Conservation (phyloP, 2,329 filamentous ascomycete genomes). For the Claviceps pusilla region DNA sequence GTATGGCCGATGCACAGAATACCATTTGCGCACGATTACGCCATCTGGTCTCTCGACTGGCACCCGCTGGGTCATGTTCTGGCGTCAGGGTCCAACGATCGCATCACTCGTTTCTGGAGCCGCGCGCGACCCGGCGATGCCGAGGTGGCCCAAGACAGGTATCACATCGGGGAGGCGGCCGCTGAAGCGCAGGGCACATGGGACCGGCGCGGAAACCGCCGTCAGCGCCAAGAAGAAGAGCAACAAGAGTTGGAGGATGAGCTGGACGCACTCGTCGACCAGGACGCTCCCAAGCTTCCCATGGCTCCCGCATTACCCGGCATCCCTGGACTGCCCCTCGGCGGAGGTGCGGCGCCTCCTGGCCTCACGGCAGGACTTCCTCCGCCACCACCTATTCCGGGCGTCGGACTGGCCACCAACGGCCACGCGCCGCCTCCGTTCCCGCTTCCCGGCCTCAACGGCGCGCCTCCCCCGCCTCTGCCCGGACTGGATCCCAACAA, state of each 20-base stretch:
- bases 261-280: conserved; percentile 80
- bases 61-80: conserved; percentile 92
- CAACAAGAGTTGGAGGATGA: conserved; percentile 90
- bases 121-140: conserved; percentile 74
- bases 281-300: conserved; percentile 49
- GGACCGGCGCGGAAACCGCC: conserved; percentile 63
- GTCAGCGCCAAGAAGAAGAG: conserved; percentile 77
- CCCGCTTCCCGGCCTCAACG: conserved; percentile 33
- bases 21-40: conserved; percentile 79
- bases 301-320: conserved; percentile 35
- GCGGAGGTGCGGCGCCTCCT: conserved; percentile 20
- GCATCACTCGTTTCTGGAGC: conserved; percentile 94
- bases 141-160: conserved; percentile 76
- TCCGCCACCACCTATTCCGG: conserved; percentile 29
- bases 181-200: conserved; percentile 93
- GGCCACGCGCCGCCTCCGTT: conserved; percentile 35
- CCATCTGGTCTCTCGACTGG: conserved; percentile 97
- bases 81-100: conserved; percentile 88
- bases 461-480: conserved; percentile 33
- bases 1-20: conserved; percentile 82
- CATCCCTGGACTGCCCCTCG: conserved; percentile 44
- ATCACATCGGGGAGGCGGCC: conserved; percentile 86
- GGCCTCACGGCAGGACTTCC: conserved; percentile 29
- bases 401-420: conserved; percentile 29
- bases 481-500: conserved; percentile 44